Percentiles rank a stretch among this genome's conserved stretches.
Evolutionary conservation across 192 early-diverging fungal species (phyloP).

Genomic region (Dissophora globulifera): DNA sequence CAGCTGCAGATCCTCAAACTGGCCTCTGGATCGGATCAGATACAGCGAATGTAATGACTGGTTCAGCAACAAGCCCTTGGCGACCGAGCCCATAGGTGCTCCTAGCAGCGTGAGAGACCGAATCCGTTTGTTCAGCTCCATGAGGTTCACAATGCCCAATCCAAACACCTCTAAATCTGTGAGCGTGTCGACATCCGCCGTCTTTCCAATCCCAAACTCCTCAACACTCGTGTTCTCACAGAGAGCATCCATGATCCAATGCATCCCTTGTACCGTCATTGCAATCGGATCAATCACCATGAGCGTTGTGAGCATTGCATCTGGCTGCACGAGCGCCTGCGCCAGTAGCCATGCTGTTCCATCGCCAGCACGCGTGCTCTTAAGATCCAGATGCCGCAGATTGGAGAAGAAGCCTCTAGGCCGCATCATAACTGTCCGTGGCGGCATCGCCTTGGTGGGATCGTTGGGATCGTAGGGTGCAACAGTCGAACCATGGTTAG

Average conservation of each 20-base stretch:
- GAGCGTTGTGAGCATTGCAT: constrained; percentile 16
- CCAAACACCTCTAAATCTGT: constrained; percentile 31
- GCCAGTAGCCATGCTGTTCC: constrained; percentile 32
- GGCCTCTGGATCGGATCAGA: constrained; percentile 36
- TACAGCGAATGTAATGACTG: constrained; percentile 39
- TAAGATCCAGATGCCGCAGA: constrained; percentile 41
- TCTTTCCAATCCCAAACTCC: constrained; percentile 43
- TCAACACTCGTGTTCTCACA: constrained; percentile 34
- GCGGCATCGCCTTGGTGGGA: background rate
- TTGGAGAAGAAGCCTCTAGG: constrained; percentile 34
- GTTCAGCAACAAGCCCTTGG: constrained; percentile 39
- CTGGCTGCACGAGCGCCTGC: constrained; percentile 38
- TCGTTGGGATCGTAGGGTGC: no score
- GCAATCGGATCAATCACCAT: constrained; percentile 22
- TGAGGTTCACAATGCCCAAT: constrained; percentile 2
- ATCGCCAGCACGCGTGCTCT: constrained; percentile 39
- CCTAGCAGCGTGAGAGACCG: constrained; percentile 24
- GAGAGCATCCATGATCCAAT: constrained; percentile 39
- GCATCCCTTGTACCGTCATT: constrained; percentile 28
- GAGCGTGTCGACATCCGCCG: background rate
- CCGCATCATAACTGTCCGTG: background rate
- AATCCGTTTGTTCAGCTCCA: constrained; percentile 41
- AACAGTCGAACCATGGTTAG: background rate
- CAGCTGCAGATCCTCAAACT: constrained; percentile 35
- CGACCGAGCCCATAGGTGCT: constrained; percentile 26